Base-by-base conservation (phyloP, 1,139 yeast genomes). In the Yarrowia galli region DNA sequence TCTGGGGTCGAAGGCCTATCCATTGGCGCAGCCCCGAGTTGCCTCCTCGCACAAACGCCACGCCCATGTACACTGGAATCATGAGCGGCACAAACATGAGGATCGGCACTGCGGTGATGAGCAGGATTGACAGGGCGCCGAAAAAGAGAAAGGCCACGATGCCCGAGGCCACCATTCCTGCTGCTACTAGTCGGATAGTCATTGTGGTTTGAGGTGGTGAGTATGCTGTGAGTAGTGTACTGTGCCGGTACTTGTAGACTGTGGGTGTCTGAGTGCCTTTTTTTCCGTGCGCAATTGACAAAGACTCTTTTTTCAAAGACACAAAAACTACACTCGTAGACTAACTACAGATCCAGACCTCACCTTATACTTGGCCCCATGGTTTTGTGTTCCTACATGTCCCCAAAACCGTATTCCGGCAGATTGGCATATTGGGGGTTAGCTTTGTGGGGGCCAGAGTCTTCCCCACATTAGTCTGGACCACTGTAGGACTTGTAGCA, bases 1-100 rank as follows among this genome's bases (percentile, higher is more conserved):
- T 61, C 23, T 46, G 45, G 35, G 66, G 56, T 15, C 56, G n/a
- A 18, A 61, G 25, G 5, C 66, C 66, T 8, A 46, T 38, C 56
- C 66, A 46, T 25, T 61, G 54, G 10, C 66, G 45, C 35, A 61
- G 13, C 12, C 56, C 45, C 15, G 66, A 45, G 45, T 48, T 61
- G 56, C 66, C 56, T 8, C 46, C 56, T 0, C 66, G 36, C 69
- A 68, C 46, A 43, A 40, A 42, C n/a, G 67, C 68, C 36, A 67
- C 67, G 15, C 60, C 54, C 58, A 68, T 54, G 38, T 58, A 64
- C 49, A 65, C 65, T 13, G 68, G 66, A 35, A 68, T 54, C 68
- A 65, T 45, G 51, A 64, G 61, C 12, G 49, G 69, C 43, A 58
- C 67, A 23, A 67, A 61, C 67, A 61, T 65, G 40, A 63, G 46